Base-by-base conservation (phyloP, 2,329 filamentous ascomycete genomes). In the Diaporthe vexans region DNA sequence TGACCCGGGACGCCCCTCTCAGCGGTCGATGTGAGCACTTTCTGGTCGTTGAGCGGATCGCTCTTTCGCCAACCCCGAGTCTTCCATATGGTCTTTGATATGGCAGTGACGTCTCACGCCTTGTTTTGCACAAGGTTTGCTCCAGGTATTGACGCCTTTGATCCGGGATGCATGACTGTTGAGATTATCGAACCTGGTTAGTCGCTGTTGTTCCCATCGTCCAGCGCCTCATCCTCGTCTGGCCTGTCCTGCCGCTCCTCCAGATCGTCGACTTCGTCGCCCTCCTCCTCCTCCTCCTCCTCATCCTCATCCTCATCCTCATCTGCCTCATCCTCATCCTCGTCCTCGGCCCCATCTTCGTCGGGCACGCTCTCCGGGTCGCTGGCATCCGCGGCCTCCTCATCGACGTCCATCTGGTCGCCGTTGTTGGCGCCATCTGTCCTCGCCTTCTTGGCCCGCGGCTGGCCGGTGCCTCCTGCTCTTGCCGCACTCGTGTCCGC, bases 211-310 rank as follows among this genome's bases (percentile, higher is more conserved):
- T 89, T 87, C 15, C 88, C 90, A 79, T 87, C 84, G 77, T 92
- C 91, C 74, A 92, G 81, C 17, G 90, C 91, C 77, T 93, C 92
- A 73, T 92, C 91, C 35, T 85, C 88, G 1, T 86, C 85, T 5
- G 86, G 86, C 76, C 85, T 85, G 6, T 83, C 78, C 65, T 85
- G 83, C 35, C 85, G 85, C 24, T 84, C 83, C 71, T 86, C 80
- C 46, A 86, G 86, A 61, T 88, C 88, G 40, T 89, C 88, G 13
- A 85, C 84, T 6, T 86, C 86, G 68, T 90, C 88, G 54, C 90
- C 88, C 58, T 89, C 88, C 52, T 87, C 87, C 13, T 85, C 8
- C 81, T 85, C 8, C 81, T 80, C 83, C 0, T 82, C 83, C 0
- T 82, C 81, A 0, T 86, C 85, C 1, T 84, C 85, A n/a, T 87